phyloP scores from a whole-genome alignment of 495 filamentous ascomycete genomes.

The Daldinia loculata region DNA sequence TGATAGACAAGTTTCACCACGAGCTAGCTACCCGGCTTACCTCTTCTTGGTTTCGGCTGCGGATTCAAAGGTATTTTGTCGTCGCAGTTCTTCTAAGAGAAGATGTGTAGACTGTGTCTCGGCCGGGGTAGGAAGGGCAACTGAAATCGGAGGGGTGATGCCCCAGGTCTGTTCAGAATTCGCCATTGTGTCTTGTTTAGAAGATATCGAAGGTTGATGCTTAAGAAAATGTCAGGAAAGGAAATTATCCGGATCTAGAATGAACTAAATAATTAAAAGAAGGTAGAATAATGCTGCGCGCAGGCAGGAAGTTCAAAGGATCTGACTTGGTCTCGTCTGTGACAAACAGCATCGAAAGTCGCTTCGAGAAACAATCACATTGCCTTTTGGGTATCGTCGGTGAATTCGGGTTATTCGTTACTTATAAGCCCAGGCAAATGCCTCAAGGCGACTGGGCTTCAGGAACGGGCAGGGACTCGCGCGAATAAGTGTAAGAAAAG shows the following conservation, averaged over 20 bases:
- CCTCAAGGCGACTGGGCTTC: conserved; percentile 4
- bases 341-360: conserved; percentile 24
- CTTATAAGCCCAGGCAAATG: conserved; percentile 4
- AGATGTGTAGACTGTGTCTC: conserved; percentile 79
- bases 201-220: conserved; percentile 4
- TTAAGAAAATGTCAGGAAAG: neutral
- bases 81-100: conserved; percentile 81
- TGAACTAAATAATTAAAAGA: conserved; percentile 13
- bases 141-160: conserved; percentile 85
- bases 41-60: conserved; percentile 80
- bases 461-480: conserved; percentile 1
- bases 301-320: conserved; percentile 8
- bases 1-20: neutral
- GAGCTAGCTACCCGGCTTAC: conserved; percentile 51
- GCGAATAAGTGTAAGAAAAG: neutral
- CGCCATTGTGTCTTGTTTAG: conserved; percentile 27
- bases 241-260: neutral
- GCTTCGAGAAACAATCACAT: conserved; percentile 20
- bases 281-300: neutral
- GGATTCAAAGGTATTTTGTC: conserved; percentile 90
- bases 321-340: conserved; percentile 10
- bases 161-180: conserved; percentile 65
- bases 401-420: neutral
- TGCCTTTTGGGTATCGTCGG: conserved; percentile 9
- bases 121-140: conserved; percentile 71